Percentiles rank a stretch among this genome's conserved stretches.
Conservation (phyloP, 495 filamentous ascomycete species). For the Rhypophila decipiens region DNA sequence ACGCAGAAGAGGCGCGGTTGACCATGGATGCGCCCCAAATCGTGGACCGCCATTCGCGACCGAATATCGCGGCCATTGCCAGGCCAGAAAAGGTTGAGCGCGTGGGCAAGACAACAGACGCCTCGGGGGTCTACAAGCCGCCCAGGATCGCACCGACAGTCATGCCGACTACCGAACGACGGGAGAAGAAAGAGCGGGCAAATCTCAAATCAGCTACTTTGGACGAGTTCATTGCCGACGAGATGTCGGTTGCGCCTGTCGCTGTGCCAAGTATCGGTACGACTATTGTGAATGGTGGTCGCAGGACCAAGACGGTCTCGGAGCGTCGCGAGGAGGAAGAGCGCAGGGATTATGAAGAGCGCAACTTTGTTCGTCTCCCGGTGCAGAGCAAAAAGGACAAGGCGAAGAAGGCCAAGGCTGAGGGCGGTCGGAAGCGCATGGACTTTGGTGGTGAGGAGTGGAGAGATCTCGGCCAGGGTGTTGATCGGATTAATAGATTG, state of each 20-base stretch:
- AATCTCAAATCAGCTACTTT: constrained; percentile 65
- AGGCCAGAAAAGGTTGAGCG: constrained; percentile 35
- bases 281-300: constrained; percentile 65
- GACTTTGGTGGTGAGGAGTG: constrained; percentile 81
- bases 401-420: constrained; percentile 41
- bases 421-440: constrained; percentile 37
- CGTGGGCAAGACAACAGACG: constrained; percentile 23
- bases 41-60: constrained; percentile 58
- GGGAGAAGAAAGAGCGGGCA: constrained; percentile 49
- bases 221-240: constrained; percentile 77
- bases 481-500: constrained; percentile 68
- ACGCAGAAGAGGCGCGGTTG: constrained; percentile 32
- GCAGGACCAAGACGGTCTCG: constrained; percentile 62
- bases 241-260: constrained; percentile 69
- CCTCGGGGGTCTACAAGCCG: constrained; percentile 70
- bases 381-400: constrained; percentile 73
- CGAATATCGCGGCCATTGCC: constrained; percentile 51
- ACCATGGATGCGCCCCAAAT: constrained; percentile 42
- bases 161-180: constrained; percentile 55
- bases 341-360: constrained; percentile 73
- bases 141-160: constrained; percentile 74
- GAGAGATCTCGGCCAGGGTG: constrained; percentile 67
- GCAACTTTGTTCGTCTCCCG: constrained; percentile 77
- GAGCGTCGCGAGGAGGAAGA: constrained; percentile 68
- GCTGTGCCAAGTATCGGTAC: constrained; percentile 80